Percentiles rank a stretch among this genome's conserved stretches.
These are phyloP conservation scores for Backusella macrospora DNA, from an alignment of 192 early-diverging fungal genomes.

Conservation along the genomic window DNA sequence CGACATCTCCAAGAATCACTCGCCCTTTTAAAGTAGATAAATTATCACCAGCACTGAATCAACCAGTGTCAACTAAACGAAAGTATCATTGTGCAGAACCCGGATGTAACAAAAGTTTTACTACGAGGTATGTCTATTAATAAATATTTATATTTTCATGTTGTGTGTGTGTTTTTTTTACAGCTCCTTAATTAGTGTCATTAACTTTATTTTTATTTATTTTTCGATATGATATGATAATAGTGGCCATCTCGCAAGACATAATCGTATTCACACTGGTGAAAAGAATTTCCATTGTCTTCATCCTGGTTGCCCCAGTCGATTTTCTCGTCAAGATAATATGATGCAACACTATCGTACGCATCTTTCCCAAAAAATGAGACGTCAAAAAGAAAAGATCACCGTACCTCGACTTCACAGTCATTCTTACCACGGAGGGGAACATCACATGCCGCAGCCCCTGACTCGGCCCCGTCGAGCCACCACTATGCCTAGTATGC, in stretches of 20 bases:
- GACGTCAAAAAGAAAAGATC: slow-evolving; percentile 42
- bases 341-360: slow-evolving; percentile 89
- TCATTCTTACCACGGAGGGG: slow-evolving; percentile 16
- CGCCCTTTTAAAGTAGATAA: slow-evolving; percentile 10
- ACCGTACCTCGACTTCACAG: slow-evolving; percentile 17
- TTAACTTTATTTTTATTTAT: background rate
- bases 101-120: slow-evolving; percentile 77
- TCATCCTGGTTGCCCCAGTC: slow-evolving; percentile 67
- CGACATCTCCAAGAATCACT: slow-evolving; percentile 8
- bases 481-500: slow-evolving; percentile 23
- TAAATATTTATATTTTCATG: background rate
- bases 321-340: slow-evolving; percentile 83
- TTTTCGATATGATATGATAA: background rate
- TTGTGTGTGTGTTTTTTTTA: background rate
- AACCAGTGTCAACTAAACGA: slow-evolving; percentile 37
- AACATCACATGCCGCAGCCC: slow-evolving; percentile 23
- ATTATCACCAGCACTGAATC: slow-evolving; percentile 8
- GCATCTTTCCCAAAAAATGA: slow-evolving; percentile 69
- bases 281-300: slow-evolving; percentile 78
- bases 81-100: slow-evolving; percentile 68
- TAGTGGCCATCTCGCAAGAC: slow-evolving; percentile 81
- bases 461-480: slow-evolving; percentile 20
- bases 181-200: slow-evolving; percentile 13
- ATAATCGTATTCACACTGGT: slow-evolving; percentile 81
- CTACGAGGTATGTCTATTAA: slow-evolving; percentile 59